These are phyloP conservation scores for Canavalia gladiata DNA, from an alignment of 306 rosid genomes.

Conservation along the genomic window DNA sequence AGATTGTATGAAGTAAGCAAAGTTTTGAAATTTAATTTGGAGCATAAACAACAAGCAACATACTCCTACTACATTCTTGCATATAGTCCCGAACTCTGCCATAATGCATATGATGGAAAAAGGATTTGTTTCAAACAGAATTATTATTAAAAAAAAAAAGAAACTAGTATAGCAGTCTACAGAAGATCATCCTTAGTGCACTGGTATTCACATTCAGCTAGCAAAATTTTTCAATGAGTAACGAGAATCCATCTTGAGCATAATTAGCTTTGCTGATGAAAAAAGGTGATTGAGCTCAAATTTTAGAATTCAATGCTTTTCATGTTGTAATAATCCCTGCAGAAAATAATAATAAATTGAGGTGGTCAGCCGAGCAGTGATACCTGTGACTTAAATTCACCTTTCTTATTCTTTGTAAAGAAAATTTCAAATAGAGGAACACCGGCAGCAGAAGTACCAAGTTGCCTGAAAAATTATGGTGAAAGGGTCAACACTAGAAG, in stretches of 20 bases:
- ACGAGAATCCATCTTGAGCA: background rate
- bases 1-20: background rate
- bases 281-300: background rate
- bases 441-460: slow-evolving; percentile 12
- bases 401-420: background rate
- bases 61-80: background rate
- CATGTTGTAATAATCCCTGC: background rate
- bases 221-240: background rate
- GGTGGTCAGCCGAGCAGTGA: background rate
- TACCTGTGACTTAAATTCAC: slow-evolving; percentile 32
- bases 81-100: background rate
- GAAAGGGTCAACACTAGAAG: slow-evolving; percentile 14
- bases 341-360: background rate
- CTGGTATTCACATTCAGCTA: background rate
- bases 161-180: background rate
- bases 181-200: background rate
- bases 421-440: slow-evolving; percentile 30
- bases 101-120: background rate
- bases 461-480: slow-evolving; percentile 8
- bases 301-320: background rate
- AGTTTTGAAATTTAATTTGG: background rate
- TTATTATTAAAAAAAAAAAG: background rate
- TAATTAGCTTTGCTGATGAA: background rate
- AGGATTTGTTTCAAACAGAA: background rate
- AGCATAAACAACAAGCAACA: background rate